Percentiles rank a stretch among this genome's conserved stretches.
These are phyloP conservation scores for Fusarium vanettenii DNA, from an alignment of 2,329 filamentous ascomycete species.

Conservation along the genomic window DNA sequence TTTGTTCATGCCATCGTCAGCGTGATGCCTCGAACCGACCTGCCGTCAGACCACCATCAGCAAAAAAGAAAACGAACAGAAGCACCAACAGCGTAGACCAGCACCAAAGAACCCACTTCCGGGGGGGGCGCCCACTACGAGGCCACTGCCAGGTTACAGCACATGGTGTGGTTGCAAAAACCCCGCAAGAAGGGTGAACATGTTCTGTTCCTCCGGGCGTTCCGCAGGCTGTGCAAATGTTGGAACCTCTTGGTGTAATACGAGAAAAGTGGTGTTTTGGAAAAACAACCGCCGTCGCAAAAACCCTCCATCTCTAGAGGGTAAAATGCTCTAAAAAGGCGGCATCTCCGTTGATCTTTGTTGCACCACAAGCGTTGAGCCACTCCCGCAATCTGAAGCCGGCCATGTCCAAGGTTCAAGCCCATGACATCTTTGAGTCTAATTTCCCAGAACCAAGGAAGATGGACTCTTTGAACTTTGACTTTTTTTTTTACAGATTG, in stretches of 20 bases:
- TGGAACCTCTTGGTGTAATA: background rate
- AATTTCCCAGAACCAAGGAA: slow-evolving; percentile 1
- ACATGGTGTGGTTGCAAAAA: background rate
- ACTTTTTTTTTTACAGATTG: background rate
- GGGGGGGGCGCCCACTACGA: background rate
- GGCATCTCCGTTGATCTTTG: slow-evolving; percentile 1
- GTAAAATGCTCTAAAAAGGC: background rate
- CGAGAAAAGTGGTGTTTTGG: slow-evolving; percentile 60
- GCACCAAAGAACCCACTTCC: background rate
- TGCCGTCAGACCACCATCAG: slow-evolving; percentile 1
- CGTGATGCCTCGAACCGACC: background rate
- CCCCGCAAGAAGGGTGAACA: background rate
- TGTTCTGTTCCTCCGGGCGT: background rate
- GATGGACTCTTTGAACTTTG: background rate
- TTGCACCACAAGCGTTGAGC: background rate
- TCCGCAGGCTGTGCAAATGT: background rate
- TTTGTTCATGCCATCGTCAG: background rate
- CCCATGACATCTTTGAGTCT: background rate
- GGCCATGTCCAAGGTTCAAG: background rate
- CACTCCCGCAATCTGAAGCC: slow-evolving; percentile 3
- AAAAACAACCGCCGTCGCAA: slow-evolving; percentile 51
- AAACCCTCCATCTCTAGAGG: background rate
- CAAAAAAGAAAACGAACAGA: background rate
- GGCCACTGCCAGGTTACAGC: background rate
- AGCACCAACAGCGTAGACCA: background rate